Base-by-base conservation (phyloP, 371 early-diverging fungal species). In the Batkoa obscura region DNA sequence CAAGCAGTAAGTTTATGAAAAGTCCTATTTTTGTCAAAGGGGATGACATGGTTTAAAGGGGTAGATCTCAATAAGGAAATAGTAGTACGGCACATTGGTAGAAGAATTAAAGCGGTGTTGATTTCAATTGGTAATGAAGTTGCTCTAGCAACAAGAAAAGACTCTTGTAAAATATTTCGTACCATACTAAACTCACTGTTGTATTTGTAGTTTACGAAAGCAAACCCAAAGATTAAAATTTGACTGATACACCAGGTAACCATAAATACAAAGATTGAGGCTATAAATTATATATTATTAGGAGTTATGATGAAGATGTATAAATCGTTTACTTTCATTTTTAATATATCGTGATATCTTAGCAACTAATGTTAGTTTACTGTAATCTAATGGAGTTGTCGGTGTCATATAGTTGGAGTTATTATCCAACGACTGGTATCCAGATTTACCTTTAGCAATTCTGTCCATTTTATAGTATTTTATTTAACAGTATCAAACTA, bases 1-100 rank as follows among this genome's bases (percentile, higher is more conserved):
- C 76, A 84, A 23, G 81, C 88, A 55, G 86, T 78, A 46, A 72
- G 66, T 65, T 84, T 86, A 68, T 90, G 90, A 64, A 88, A 88
- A 50, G 76, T 72, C 59, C 83, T 73, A 62, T 80, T 83, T 64
- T 85, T 78, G 72, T 90, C 90, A 58, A 82, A 86, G 9, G 86
- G 86, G 15, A 90, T 74, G 34, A 87, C 69, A n/a, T 75, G 64
- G 67, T 76, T 81, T 38, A 90, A 70, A 50, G 81, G 77, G 15
- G 87, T 85, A 0, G 76, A 70, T 13, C 88, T 72, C 12, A 85
- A 64, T 59, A 71, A 65, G 31, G 89, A 85, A 47, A 88, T 79
- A 34, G 83, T 61, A 43, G 77, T 86, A 10, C 87, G 71, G 68
- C 90, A 88, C 51, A 90, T 77, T 10, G 90, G 85, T 60, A 90